A percentile compares a stretch with the other conserved stretches of the same genome.
phyloP scores from a whole-genome alignment of 768 basidiomycete genomes.

The Leccinum fibrillosum region DNA sequence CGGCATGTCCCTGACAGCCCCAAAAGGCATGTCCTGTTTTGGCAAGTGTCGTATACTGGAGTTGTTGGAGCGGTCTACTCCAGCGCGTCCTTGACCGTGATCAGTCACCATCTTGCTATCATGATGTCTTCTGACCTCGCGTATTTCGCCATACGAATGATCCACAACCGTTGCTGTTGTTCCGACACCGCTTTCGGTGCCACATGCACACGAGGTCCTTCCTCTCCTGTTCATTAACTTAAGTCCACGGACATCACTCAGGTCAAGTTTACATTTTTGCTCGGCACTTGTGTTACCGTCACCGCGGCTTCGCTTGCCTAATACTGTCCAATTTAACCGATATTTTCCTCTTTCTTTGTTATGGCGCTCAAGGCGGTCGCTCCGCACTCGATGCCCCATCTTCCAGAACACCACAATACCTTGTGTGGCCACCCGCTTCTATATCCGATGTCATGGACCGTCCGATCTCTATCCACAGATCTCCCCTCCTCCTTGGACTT shows the following conservation, averaged over 20 bases:
- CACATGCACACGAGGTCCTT: slow-evolving; percentile 36
- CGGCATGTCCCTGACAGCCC: slow-evolving; percentile 24
- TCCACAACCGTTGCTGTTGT: slow-evolving; percentile 17
- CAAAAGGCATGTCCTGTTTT: slow-evolving; percentile 26
- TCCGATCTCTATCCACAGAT: slow-evolving; percentile 21
- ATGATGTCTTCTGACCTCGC: slow-evolving; percentile 5
- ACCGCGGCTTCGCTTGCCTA: slow-evolving; percentile 37
- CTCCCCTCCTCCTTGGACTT: slow-evolving; percentile 3
- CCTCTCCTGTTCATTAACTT: slow-evolving; percentile 36
- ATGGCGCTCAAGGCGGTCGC: slow-evolving; percentile 21
- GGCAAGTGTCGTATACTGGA: slow-evolving; percentile 15
- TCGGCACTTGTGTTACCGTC: slow-evolving; percentile 35
- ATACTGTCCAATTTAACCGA: slow-evolving; percentile 27
- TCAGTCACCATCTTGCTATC: slow-evolving; percentile 11
- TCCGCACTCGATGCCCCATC: slow-evolving; percentile 24
- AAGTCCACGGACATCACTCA: slow-evolving; percentile 38
- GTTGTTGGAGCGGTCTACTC: neutral
- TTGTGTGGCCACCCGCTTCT: slow-evolving; percentile 4
- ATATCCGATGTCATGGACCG: slow-evolving; percentile 14
- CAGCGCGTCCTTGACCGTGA: slow-evolving; percentile 9
- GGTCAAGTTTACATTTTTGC: slow-evolving; percentile 25
- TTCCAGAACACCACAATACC: slow-evolving; percentile 21
- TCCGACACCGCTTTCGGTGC: slow-evolving; percentile 31
- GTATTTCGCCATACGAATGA: slow-evolving; percentile 17
- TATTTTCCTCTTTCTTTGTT: slow-evolving; percentile 32